Base-by-base conservation (phyloP, 768 basidiomycete genomes). In the Auricularia sp. region DNA sequence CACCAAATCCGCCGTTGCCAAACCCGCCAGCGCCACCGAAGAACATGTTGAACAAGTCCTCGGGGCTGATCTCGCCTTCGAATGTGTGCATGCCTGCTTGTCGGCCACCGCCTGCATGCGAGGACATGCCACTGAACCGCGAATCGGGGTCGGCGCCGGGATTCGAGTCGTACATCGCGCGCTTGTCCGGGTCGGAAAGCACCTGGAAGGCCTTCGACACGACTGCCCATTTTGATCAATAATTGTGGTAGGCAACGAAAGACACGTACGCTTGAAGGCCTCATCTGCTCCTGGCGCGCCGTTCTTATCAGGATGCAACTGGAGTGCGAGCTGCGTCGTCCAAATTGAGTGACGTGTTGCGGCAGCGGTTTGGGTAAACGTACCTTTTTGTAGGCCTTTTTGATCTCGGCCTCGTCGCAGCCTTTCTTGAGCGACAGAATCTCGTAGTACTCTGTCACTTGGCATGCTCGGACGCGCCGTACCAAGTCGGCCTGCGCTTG, bases 11-110 rank as follows among this genome's bases (percentile, higher is more conserved):
- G 56, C 68, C 71, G 23, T 65, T 66, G 35, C 72, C 81, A 35
- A 78, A 80, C 64, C 79, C 81, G 1, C 82, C 81, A 21, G 81
- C 84, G 29, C 89, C 89, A 18, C 93, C 93, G 73, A 98, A 98
- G 84, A 98, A 97, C 90, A 96, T 94, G 72, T 98, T 96, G 79
- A 98, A 98, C 64, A 98, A 73, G 65, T 98, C 96, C 76, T 98
- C 96, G 4, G 96, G 94, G 64, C 90, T 94, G 69, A 98, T 79
- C 76, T 98, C 95, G 63, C 85, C 85, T 12, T 91, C 89, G 70
- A 88, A 91, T 1, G 81, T 77, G 47, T 51, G 47, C 18, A 51
- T 51, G 47, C 47, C 14, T 51, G 47, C 47, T 36, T 64, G 67
- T 18, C 69, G 67, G 18, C 78, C 69, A 10, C 69, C 71, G 14